These are phyloP conservation scores for Pulveroboletus frians DNA, from an alignment of 768 basidiomycete genomes.

Conservation along the genomic window DNA sequence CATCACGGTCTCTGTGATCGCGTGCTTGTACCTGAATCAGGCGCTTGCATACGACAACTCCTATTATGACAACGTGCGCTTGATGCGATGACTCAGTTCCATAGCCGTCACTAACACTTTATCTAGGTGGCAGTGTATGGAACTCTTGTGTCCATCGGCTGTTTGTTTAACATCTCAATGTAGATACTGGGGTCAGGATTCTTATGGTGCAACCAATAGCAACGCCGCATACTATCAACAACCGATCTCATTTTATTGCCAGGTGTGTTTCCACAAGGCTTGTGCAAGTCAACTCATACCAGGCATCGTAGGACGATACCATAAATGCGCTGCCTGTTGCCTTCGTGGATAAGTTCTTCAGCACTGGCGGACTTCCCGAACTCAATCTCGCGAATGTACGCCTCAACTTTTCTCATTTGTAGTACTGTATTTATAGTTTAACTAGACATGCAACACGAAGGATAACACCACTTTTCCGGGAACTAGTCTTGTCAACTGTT, in stretches of 20 bases:
- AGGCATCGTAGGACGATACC: slow-evolving; percentile 46
- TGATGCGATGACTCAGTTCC: neutral
- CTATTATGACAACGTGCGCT: slow-evolving; percentile 58
- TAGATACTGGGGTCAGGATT: slow-evolving; percentile 76
- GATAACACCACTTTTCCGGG: slow-evolving; percentile 40
- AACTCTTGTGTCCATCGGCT: neutral
- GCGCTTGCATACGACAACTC: slow-evolving; percentile 48
- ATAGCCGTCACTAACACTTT: slow-evolving; percentile 3
- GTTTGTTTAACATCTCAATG: neutral
- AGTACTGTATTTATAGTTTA: neutral
- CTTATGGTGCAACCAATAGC: slow-evolving; percentile 54
- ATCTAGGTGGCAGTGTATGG: slow-evolving; percentile 53
- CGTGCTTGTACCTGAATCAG: slow-evolving; percentile 9
- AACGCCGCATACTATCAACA: slow-evolving; percentile 57
- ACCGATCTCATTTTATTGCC: slow-evolving; percentile 58
- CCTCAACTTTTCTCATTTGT: neutral
- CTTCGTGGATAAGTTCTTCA: slow-evolving; percentile 64
- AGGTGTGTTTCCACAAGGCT: slow-evolving; percentile 32
- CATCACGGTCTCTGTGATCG: slow-evolving; percentile 1
- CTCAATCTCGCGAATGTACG: slow-evolving; percentile 66
- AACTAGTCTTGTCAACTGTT: slow-evolving; percentile 38
- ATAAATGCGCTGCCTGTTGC: slow-evolving; percentile 67
- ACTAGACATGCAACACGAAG: slow-evolving; percentile 39
- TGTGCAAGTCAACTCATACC: slow-evolving; percentile 3
- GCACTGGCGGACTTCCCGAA: slow-evolving; percentile 54